These are phyloP conservation scores for Citrullus mucosospermus DNA, from an alignment of 306 rosid species.

Conservation along the genomic window DNA sequence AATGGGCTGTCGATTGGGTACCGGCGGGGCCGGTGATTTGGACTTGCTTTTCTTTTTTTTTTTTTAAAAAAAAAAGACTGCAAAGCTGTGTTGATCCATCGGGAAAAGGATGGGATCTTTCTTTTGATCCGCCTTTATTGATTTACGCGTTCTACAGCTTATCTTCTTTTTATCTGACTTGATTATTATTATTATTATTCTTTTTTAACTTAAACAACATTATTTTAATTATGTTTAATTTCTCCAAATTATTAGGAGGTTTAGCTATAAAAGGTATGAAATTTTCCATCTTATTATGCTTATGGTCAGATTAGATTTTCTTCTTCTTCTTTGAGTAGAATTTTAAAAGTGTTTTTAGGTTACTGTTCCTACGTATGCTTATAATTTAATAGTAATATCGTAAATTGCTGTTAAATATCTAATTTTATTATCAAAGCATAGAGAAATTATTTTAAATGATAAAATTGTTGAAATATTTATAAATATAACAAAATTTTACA, in stretches of 20 bases:
- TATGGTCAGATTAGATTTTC: too few relatives aligned
- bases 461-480: too few relatives aligned
- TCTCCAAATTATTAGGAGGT: neutral
- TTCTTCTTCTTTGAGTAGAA: too few relatives aligned
- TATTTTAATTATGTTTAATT: neutral
- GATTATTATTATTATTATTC: neutral
- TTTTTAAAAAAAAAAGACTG: neutral
- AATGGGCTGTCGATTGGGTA: neutral
- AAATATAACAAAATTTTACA: too few relatives aligned
- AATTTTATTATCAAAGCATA: too few relatives aligned
- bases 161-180: neutral
- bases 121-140: constrained; percentile 3
- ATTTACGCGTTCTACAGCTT: neutral
- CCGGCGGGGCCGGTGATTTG: neutral
- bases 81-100: constrained; percentile 3
- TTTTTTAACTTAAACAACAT: neutral
- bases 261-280: neutral
- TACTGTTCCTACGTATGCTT: too few relatives aligned
- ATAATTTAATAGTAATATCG: too few relatives aligned
- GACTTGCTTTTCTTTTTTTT: neutral
- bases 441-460: too few relatives aligned
- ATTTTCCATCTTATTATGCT: too few relatives aligned
- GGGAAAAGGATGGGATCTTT: constrained; percentile 7
- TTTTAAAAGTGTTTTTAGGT: too few relatives aligned
- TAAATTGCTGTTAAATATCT: too few relatives aligned